Base-by-base conservation (phyloP, 768 basidiomycete species). In the Suillus discolor region DNA sequence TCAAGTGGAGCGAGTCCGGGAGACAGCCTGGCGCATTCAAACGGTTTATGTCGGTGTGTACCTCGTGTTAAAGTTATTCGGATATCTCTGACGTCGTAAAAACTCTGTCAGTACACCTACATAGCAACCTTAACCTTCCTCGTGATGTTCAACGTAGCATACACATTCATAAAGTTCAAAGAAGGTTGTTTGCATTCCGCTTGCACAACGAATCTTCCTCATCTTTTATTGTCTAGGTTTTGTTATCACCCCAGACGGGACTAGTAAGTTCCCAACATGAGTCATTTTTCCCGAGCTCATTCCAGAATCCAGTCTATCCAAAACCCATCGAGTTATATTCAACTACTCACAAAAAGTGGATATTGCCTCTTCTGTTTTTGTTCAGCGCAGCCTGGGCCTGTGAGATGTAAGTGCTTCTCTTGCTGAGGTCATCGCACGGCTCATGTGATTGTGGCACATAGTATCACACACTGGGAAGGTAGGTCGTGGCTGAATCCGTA, bases 21-120 rank as follows among this genome's bases (percentile, higher is more conserved):
- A 83, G 90, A 62, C 90, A 91, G 74, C 90, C 89, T 64, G 93
- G 93, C 64, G 87, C 92, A 15, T 94, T 94, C 84, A 93, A 91
- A 78, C 84, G 93, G 61, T 83, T 94, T 72, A 94, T 94, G 93
- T 94, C 91, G n/a, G 91, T 93, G 72, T 72, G 87, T 81, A n/a
- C 34, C 4, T 39, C 34, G 60, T 45, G 16, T 9, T 28, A 39
- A 11, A 64, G 44, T 20, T 16, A 3, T 38, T 31, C 25, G 55
- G 23, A 36, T 62, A 39, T 13, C 8, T 42, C 28, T 68, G 61
- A 67, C 72, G 71, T 71, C 61, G 69, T 62, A 28, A 62, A 23
- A n/a, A 60, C 38, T 1, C 6, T n/a, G 34, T 12, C 84, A 92
- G 78, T 93, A 93, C 79, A 89, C 90, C n/a, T 93, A 93, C 74